Conservation (phyloP, 139 green algal species). For the Raphidocelis subcapitata region DNA sequence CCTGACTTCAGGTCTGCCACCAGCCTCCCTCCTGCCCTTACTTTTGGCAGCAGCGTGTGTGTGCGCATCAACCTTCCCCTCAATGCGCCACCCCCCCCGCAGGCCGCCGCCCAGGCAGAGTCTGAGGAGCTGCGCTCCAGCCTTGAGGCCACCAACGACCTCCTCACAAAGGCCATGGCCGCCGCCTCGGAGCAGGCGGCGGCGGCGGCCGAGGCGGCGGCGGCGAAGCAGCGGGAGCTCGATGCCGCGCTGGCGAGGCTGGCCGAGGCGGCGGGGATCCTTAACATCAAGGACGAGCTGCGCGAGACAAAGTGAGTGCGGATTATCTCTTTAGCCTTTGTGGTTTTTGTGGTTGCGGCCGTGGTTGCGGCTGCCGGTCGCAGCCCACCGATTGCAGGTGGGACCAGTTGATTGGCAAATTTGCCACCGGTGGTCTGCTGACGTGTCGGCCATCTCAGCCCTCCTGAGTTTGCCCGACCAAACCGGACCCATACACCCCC, state of each 20-base stretch:
- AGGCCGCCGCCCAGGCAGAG: slow-evolving; percentile 47
- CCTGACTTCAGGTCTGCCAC: no score
- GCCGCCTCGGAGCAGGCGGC: slow-evolving; percentile 3
- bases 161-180: slow-evolving; percentile 23
- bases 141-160: slow-evolving; percentile 21
- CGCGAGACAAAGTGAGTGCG: slow-evolving; percentile 60
- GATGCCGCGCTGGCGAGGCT: slow-evolving; percentile 61
- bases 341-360: no score
- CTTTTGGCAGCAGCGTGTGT: no score
- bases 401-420: no score
- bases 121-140: slow-evolving; percentile 40
- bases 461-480: neutral
- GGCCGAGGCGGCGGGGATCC: slow-evolving; percentile 53
- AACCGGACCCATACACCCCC: neutral
- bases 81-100: neutral
- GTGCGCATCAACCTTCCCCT: no score
- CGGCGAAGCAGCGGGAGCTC: slow-evolving; percentile 18
- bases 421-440: no score
- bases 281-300: slow-evolving; percentile 80
- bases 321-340: no score
- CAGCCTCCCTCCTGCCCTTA: no score
- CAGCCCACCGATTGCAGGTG: no score
- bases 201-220: slow-evolving; percentile 1
- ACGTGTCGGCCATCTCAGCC: neutral
- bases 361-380: no score